Evolutionary conservation across 768 basidiomycete genomes (phyloP).

Genomic region (Chalciporus pseudorubinellus): DNA sequence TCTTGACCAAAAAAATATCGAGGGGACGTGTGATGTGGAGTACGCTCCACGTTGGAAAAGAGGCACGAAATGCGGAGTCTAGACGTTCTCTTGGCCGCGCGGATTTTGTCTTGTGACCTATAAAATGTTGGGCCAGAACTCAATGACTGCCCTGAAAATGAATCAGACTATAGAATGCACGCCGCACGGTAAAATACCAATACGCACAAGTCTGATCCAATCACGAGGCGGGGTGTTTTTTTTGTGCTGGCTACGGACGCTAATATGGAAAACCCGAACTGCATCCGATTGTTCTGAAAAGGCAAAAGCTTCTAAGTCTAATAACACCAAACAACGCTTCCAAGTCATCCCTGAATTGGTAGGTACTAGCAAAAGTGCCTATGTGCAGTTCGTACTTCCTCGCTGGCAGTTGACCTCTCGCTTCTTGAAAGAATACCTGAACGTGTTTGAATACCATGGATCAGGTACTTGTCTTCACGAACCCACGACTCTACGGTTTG

Average conservation of each 20-base stretch:
- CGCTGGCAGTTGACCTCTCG: background rate
- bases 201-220: background rate
- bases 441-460: conserved; percentile 20
- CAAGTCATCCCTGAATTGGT: background rate
- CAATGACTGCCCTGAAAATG: conserved; percentile 1
- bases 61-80: conserved; percentile 8
- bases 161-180: background rate
- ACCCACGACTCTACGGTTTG: background rate
- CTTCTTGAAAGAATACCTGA: background rate
- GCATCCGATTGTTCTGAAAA: conserved; percentile 1
- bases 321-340: conserved; percentile 28
- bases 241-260: background rate
- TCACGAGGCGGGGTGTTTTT: background rate
- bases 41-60: background rate
- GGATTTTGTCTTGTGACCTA: conserved; percentile 1
- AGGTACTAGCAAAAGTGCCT: background rate
- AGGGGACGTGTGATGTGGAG: background rate
- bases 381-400: background rate
- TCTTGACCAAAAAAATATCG: conserved; percentile 8
- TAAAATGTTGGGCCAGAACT: background rate
- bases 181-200: background rate
- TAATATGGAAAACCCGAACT: background rate
- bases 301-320: conserved; percentile 26
- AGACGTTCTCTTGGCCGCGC: conserved; percentile 8
- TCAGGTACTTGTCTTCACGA: conserved; percentile 17